Conservation (phyloP, 2,329 filamentous ascomycete species). For the Alternaria triticina region DNA sequence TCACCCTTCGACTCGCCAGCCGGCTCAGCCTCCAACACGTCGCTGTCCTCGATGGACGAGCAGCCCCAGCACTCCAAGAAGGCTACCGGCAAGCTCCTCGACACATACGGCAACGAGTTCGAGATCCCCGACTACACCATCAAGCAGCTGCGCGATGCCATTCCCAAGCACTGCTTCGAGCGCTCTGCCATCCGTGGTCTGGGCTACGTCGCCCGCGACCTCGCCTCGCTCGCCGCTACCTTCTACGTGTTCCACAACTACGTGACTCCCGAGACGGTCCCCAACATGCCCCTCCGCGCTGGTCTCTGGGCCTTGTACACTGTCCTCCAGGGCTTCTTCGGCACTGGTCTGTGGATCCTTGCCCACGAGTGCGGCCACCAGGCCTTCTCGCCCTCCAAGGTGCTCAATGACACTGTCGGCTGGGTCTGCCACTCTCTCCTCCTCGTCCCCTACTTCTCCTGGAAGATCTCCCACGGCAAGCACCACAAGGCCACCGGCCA, state of each 20-base stretch:
- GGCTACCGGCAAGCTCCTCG: slow-evolving; percentile 69
- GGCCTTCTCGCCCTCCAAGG: slow-evolving; percentile 91
- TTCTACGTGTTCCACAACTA: slow-evolving; percentile 91
- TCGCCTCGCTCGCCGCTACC: slow-evolving; percentile 72
- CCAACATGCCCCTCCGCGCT: slow-evolving; percentile 70
- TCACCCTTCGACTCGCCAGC: slow-evolving; percentile 67
- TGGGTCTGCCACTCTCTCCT: slow-evolving; percentile 89
- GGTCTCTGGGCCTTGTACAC: slow-evolving; percentile 73
- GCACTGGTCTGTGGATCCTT: slow-evolving; percentile 92
- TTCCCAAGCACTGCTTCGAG: slow-evolving; percentile 96
- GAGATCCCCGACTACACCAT: slow-evolving; percentile 94
- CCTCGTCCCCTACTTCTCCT: slow-evolving; percentile 96
- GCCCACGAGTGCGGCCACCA: slow-evolving; percentile 98
- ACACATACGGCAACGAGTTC: slow-evolving; percentile 96
- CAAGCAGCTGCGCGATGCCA: slow-evolving; percentile 95
- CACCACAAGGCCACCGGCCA: slow-evolving; percentile 99
- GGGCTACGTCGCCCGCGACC: slow-evolving; percentile 83
- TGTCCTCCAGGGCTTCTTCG: slow-evolving; percentile 88
- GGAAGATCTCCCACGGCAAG: slow-evolving; percentile 99
- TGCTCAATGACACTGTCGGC: slow-evolving; percentile 88
- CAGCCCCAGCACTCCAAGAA: slow-evolving; percentile 57
- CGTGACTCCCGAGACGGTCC: slow-evolving; percentile 82
- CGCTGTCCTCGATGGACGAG: slow-evolving; percentile 83
- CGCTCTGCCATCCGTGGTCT: slow-evolving; percentile 79
- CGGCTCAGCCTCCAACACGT: slow-evolving; percentile 80